Conservation (phyloP, 192 early-diverging fungal genomes). For the Helicostylum pulchrum region DNA sequence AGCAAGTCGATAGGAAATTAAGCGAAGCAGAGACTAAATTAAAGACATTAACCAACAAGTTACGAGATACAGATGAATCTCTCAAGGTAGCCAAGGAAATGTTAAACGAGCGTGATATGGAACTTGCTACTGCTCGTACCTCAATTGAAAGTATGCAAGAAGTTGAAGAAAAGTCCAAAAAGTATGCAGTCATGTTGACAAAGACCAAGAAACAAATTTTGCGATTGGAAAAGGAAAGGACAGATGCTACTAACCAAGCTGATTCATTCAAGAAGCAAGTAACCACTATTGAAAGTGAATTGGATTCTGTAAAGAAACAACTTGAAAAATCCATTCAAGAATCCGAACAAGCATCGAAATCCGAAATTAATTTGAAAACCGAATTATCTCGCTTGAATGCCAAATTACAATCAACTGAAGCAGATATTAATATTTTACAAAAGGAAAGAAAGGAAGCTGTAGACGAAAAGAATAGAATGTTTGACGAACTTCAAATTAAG, state of each 20-base stretch:
- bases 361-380: constrained; percentile 30
- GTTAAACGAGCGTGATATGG: constrained; percentile 45
- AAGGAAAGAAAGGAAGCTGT: constrained; percentile 46
- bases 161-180: constrained; percentile 48
- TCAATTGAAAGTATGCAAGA: constrained; percentile 19
- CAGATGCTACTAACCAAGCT: constrained; percentile 1
- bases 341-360: constrained; percentile 23
- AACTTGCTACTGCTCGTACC: constrained; percentile 18
- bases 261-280: constrained; percentile 13
- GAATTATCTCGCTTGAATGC: constrained; percentile 39
- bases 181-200: constrained; percentile 39
- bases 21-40: constrained; percentile 38
- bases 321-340: background rate
- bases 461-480: constrained; percentile 44
- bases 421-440: constrained; percentile 37
- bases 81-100: constrained; percentile 44
- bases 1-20: background rate
- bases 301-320: constrained; percentile 11
- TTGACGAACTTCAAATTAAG: constrained; percentile 57
- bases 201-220: constrained; percentile 53
- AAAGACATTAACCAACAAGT: constrained; percentile 27
- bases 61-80: constrained; percentile 46
- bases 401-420: constrained; percentile 22
- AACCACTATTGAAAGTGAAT: background rate
- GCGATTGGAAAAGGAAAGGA: constrained; percentile 51